phyloP scores from a whole-genome alignment of 1,284 basidiomycete genomes.

The Microbotryum scabiosae region DNA sequence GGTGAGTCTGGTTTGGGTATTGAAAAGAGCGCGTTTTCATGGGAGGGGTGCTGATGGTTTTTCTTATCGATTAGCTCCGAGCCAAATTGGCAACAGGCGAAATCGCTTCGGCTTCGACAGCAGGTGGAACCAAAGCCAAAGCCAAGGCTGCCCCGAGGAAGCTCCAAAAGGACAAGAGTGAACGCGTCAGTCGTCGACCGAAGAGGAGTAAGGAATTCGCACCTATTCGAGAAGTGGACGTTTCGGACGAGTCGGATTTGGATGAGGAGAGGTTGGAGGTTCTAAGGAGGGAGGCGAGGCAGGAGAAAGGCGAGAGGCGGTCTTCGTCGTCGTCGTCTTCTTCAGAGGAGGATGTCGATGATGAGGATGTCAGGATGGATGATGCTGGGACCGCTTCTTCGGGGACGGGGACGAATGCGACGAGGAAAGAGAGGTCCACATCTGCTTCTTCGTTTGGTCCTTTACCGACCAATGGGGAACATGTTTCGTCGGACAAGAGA shows the following conservation, averaged over 20 bases:
- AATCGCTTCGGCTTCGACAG: neutral
- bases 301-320: neutral
- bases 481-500: neutral
- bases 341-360: neutral
- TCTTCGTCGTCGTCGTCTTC: neutral
- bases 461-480: neutral
- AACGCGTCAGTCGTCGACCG: neutral
- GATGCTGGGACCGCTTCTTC: neutral
- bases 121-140: conserved; percentile 6
- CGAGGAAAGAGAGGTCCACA: conserved; percentile 3
- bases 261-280: conserved; percentile 15
- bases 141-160: conserved; percentile 1
- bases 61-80: no score
- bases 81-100: conserved; percentile 17
- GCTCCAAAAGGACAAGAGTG: neutral
- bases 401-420: neutral
- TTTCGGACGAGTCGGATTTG: conserved; percentile 17
- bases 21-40: neutral
- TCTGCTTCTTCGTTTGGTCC: conserved; percentile 1
- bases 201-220: conserved; percentile 1
- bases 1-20: conserved; percentile 49
- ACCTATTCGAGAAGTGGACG: conserved; percentile 2
- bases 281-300: conserved; percentile 6
- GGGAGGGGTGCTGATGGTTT: neutral
- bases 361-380: neutral